Percentiles rank a stretch among this genome's conserved stretches.
Conservation (phyloP, 1,284 basidiomycete species). For the Trametes versicolor region DNA sequence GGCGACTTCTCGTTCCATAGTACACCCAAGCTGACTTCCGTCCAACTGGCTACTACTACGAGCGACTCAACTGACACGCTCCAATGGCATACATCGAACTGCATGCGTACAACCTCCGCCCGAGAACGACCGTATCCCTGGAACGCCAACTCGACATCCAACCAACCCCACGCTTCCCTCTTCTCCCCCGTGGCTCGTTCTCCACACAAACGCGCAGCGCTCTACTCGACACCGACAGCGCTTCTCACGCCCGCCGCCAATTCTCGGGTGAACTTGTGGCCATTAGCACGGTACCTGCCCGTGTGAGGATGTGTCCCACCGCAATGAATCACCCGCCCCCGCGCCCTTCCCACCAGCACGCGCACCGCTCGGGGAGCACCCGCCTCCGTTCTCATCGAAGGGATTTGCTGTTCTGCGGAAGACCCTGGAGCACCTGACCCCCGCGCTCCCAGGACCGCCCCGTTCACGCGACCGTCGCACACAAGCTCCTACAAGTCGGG, state of each 20-base stretch:
- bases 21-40: not conserved
- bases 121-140: not conserved
- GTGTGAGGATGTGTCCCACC: not conserved
- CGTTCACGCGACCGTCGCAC: conserved; percentile 7
- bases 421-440: not conserved
- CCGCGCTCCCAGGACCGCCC: not conserved
- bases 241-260: not conserved
- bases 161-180: not conserved
- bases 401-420: conserved; percentile 9
- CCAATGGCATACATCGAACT: not conserved
- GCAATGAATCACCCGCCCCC: not conserved
- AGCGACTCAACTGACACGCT: not conserved
- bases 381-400: conserved; percentile 4
- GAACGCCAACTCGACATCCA: not conserved
- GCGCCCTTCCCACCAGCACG: not conserved
- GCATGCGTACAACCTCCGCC: too few species aligned
- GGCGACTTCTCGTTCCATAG: not conserved
- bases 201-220: not conserved
- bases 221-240: not conserved
- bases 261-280: not conserved
- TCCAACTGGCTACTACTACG: not conserved
- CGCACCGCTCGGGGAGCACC: not conserved
- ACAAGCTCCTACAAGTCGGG: conserved; percentile 4
- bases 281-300: not conserved
- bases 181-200: not conserved